Evolutionary conservation across 495 filamentous ascomycete genomes (phyloP).

Genomic region (Tuber brumale): DNA sequence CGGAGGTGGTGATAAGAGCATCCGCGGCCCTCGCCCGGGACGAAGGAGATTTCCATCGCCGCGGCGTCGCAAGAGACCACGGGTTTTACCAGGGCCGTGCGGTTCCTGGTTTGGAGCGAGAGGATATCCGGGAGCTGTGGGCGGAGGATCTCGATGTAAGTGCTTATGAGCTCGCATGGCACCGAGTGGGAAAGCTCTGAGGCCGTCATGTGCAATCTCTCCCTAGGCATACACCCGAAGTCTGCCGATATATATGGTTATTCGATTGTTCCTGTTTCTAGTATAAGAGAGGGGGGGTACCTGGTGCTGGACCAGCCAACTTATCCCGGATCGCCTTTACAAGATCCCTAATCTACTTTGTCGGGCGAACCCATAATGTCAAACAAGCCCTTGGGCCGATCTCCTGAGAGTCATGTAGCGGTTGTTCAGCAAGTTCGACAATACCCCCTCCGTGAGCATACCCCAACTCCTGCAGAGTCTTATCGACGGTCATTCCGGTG

Average conservation of each 20-base stretch:
- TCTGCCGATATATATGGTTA: slow-evolving; percentile 46
- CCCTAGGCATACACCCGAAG: slow-evolving; percentile 75
- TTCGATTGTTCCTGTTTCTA: background rate
- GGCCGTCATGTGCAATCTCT: slow-evolving; percentile 75
- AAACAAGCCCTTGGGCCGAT: slow-evolving; percentile 71
- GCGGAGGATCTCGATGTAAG: slow-evolving; percentile 48
- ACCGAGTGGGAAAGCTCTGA: slow-evolving; percentile 72
- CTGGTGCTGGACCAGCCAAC: slow-evolving; percentile 56
- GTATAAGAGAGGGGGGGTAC: slow-evolving; percentile 47
- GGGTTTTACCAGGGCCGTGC: slow-evolving; percentile 64
- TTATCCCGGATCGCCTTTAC: slow-evolving; percentile 61
- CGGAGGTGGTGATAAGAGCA: slow-evolving; percentile 92
- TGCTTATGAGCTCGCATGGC: slow-evolving; percentile 55
- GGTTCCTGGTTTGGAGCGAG: slow-evolving; percentile 53
- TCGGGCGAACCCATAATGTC: slow-evolving; percentile 80
- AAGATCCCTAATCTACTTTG: slow-evolving; percentile 58
- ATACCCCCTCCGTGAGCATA: slow-evolving; percentile 48
- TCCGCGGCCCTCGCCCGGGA: slow-evolving; percentile 62
- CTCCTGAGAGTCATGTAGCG: background rate
- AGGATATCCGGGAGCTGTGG: slow-evolving; percentile 51
- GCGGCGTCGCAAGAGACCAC: slow-evolving; percentile 75
- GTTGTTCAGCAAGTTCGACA: slow-evolving; percentile 48
- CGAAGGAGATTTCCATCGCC: slow-evolving; percentile 76
- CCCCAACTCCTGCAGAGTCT: slow-evolving; percentile 61
- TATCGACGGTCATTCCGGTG: slow-evolving; percentile 63